phyloP scores from a whole-genome alignment of 331 rosid genomes.

The Pyrus hybrid region DNA sequence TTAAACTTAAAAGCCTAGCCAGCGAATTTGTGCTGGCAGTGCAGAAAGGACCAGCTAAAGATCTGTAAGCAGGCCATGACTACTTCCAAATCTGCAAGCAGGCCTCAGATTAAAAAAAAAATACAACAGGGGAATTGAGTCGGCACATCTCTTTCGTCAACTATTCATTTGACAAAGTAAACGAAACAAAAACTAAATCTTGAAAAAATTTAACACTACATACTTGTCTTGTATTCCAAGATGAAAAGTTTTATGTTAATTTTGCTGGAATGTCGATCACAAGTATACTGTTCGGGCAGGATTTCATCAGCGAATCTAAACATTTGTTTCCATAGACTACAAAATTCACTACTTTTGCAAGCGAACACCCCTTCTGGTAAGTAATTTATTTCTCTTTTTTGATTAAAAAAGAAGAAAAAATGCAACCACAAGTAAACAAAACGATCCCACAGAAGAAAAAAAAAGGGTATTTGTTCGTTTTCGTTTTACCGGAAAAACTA shows the following conservation, averaged over 20 bases:
- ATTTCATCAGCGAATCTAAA: too few relatives aligned
- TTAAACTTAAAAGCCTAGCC: background rate
- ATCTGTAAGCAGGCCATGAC: background rate
- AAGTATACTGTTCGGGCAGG: too few relatives aligned
- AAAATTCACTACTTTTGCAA: too few relatives aligned
- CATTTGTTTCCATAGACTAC: too few relatives aligned
- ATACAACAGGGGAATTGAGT: too few relatives aligned
- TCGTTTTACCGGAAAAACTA: background rate
- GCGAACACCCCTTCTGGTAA: too few relatives aligned
- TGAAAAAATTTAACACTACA: background rate
- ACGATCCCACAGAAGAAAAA: background rate
- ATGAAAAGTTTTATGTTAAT: background rate
- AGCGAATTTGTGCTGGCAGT: too few relatives aligned
- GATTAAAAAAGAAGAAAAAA: too few relatives aligned
- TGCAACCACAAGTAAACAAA: background rate
- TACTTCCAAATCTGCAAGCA: slow-evolving; percentile 1
- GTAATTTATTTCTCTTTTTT: too few relatives aligned
- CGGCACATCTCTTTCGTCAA: too few relatives aligned
- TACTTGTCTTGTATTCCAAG: background rate
- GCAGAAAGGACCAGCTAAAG: background rate
- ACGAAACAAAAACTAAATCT: background rate
- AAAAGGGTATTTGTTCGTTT: too few relatives aligned
- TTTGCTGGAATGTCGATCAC: background rate
- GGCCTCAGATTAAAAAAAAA: background rate
- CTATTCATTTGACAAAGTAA: too few relatives aligned